Evolutionary conservation across 2,329 filamentous ascomycete genomes (phyloP), one percentile per base, ranked within the genome.

Genomic region (Calonectria multiphialidica): DNA sequence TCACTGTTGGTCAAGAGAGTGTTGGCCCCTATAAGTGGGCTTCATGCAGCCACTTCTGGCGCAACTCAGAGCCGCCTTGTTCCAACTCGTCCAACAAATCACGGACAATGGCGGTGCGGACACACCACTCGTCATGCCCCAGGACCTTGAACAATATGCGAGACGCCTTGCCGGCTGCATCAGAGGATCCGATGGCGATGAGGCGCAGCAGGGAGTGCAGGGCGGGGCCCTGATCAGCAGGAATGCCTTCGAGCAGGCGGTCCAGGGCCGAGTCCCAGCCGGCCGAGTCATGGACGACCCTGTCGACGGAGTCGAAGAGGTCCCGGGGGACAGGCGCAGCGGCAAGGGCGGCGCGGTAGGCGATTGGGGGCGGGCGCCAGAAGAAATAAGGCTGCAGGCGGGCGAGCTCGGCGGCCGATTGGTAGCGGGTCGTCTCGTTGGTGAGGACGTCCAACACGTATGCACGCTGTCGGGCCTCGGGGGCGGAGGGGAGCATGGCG

Each of bases 361-460:
- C 59, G 8, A 49, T 37, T n/a, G 69, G 59, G 1, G 83, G 82
- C 23, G 84, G 80, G 4, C 82, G 80, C 82, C 83, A 86, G 72
- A 86, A 81, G 50, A 85, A 80, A 68, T 84, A 84, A 1, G 84
- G 83, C 35, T 84, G 81, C 10, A 80, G 74, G 12, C 66, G 75
- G 40, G 82, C 75, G 50, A 82, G 77, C 23, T 78, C 80, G 8
- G 76, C 49, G 15, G 66, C 73, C 30, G 71, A 72, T 7, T 49
- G 57, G 66, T 80, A 80, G 10, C 78, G 75, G 15, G 78, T 66
- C 28, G 76, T 66, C 68, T 80, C 68, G 63, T 75, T 66, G 50
- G 73, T 45, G 64, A 75, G 49, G 25, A 80, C 74, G 28, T 70
- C 62, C 49, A 74, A 71, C n/a, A 78, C 53, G 61, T 84, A 81